A percentile compares a stretch with the other conserved stretches of the same genome.
Conservation (phyloP, 2,329 filamentous ascomycete species). For the Exserohilum rostratum region DNA sequence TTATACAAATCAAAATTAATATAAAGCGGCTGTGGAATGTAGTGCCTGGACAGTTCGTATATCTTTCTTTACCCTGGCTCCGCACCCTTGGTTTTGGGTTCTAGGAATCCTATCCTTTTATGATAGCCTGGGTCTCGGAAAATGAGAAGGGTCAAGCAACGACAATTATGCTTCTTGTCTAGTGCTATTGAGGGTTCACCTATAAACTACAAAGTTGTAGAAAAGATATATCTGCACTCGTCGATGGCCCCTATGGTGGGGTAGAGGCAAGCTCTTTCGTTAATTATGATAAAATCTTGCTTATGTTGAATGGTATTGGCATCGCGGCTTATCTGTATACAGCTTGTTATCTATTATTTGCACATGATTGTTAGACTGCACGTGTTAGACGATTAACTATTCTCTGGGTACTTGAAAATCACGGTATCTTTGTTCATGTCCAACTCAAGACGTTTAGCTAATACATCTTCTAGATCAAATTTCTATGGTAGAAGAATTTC, state of each 20-base stretch:
- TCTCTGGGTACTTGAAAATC: constrained; percentile 8
- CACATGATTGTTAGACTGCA: constrained; percentile 11
- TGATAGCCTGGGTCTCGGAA: constrained; percentile 9
- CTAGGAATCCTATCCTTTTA: constrained; percentile 13
- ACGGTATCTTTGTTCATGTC: no score
- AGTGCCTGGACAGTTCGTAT: constrained; percentile 4
- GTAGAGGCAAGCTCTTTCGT: constrained; percentile 2
- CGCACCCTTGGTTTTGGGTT: constrained; percentile 5
- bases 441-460: no score
- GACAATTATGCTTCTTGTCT: neutral
- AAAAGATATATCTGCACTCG: neutral
- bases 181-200: neutral
- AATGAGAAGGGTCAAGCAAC: neutral
- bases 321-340: constrained; percentile 11
- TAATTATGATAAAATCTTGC: constrained; percentile 14
- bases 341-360: constrained; percentile 5
- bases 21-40: neutral
- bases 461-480: neutral
- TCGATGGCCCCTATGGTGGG: neutral
- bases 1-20: neutral
- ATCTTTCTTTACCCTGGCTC: constrained; percentile 5
- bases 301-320: constrained; percentile 12
- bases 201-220: neutral
- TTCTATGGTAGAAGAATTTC: neutral
- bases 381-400: constrained; percentile 12